Base-by-base conservation (phyloP, 768 basidiomycete genomes). In the Agaricus blazei region DNA sequence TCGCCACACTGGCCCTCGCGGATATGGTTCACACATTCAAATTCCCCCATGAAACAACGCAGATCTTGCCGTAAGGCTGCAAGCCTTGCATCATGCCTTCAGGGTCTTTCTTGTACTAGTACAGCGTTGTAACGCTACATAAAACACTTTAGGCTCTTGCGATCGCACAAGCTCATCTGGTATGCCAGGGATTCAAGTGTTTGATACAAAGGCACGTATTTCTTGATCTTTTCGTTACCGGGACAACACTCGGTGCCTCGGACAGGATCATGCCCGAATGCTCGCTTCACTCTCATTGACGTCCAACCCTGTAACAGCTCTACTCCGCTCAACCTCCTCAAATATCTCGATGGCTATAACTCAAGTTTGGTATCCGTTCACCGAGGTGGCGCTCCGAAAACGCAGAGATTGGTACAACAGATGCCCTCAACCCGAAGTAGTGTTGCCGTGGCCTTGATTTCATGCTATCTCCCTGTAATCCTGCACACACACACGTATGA, bases 41-140 rank as follows among this genome's bases (percentile, higher is more conserved):
- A 19, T 19, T 19, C 19, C 19, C 19, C 19, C 19, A 19, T 19
- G 19, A 19, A 19, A 19, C 19, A 19, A 19, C 19, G 19, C 19
- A 19, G 19, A 19, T 19, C 19, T 19, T 19, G 19, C 19, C 82
- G 90, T 52, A 93, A 70, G 9, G 74, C 62, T 79, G 80, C n/a
- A 80, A 77, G 48, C 82, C 77, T 12, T 75, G 68, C 9, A 92
- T 65, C 8, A 92, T 90, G 1, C 80, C 83, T 1, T 63, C 66
- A 0, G 92, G 93, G 60, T 87, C 75, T 4, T 72, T 70, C 67
- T 90, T 93, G 69, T 90, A 93, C 92, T 91, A 94, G 62, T 95
- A 92, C 58, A 94, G 64, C 3, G 80, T 76, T 0, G 93, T 89
- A 58, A 87, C 91, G 51, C 84, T 86, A 72, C 94, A 94, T 2